phyloP scores from a whole-genome alignment of 345 rosid species.

The Eucalyptus curtisii region DNA sequence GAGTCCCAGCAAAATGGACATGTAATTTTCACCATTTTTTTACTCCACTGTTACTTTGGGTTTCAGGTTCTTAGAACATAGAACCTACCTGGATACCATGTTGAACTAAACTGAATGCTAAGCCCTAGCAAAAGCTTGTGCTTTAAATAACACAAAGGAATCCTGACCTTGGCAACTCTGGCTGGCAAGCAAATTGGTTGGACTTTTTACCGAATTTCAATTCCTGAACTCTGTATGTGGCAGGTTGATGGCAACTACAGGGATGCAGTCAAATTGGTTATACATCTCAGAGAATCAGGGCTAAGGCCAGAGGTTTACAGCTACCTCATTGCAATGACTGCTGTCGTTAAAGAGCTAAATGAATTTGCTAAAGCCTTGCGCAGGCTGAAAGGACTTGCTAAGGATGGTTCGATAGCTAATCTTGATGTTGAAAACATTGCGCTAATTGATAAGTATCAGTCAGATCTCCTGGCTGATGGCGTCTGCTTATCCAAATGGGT shows the following conservation, averaged over 20 bases:
- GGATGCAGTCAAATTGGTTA: slow-evolving; percentile 58
- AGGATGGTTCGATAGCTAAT: slow-evolving; percentile 45
- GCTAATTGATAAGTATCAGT: slow-evolving; percentile 59
- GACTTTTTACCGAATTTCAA: background rate
- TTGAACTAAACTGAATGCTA: background rate
- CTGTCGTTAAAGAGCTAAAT: slow-evolving; percentile 83
- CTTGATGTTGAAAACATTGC: slow-evolving; percentile 35
- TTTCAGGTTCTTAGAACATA: background rate
- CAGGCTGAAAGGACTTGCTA: slow-evolving; percentile 50
- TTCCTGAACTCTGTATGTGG: background rate
- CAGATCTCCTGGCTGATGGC: slow-evolving; percentile 59
- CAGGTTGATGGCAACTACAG: slow-evolving; percentile 81
- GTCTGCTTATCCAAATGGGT: slow-evolving; percentile 59
- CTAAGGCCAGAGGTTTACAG: slow-evolving; percentile 79
- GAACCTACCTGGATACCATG: background rate
- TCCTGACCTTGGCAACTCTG: background rate
- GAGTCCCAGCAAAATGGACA: background rate
- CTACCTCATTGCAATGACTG: slow-evolving; percentile 88
- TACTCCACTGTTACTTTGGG: background rate
- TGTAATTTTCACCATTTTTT: background rate
- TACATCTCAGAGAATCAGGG: slow-evolving; percentile 52
- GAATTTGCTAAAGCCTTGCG: slow-evolving; percentile 66
- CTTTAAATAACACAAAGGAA: background rate
- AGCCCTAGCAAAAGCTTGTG: background rate
- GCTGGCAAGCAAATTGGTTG: background rate